Conservation (phyloP, 192 early-diverging fungal species). For the Coemansia sp. region DNA sequence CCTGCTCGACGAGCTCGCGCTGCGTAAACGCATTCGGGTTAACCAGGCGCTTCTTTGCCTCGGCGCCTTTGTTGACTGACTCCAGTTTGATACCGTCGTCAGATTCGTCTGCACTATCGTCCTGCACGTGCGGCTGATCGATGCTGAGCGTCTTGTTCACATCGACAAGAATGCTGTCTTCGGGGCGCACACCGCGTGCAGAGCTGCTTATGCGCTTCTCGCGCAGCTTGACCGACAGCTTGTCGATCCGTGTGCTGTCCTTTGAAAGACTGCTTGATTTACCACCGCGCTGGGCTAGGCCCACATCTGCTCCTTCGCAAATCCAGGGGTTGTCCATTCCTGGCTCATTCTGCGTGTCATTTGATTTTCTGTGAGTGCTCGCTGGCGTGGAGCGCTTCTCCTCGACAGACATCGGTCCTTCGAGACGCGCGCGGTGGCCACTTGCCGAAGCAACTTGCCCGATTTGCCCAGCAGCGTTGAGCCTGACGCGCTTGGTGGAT, state of each 20-base stretch:
- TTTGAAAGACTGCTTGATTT: slow-evolving; percentile 55
- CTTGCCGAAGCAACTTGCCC: slow-evolving; percentile 54
- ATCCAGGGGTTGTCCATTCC: slow-evolving; percentile 76
- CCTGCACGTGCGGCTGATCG: slow-evolving; percentile 8
- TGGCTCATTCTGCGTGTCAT: slow-evolving; percentile 20
- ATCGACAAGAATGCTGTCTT: slow-evolving; percentile 71
- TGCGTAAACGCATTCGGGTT: slow-evolving; percentile 62
- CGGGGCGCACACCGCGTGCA: slow-evolving; percentile 1
- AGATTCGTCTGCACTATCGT: slow-evolving; percentile 17
- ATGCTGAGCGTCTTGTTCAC: slow-evolving; percentile 59
- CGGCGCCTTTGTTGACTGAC: slow-evolving; percentile 22
- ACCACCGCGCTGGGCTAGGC: slow-evolving; percentile 23
- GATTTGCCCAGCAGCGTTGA: slow-evolving; percentile 55
- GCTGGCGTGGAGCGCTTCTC: slow-evolving; percentile 10
- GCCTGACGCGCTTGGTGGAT: slow-evolving; percentile 43
- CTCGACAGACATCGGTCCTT: slow-evolving; percentile 59
- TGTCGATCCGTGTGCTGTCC: slow-evolving; percentile 63
- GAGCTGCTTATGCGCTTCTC: slow-evolving; percentile 56
- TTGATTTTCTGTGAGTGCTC: slow-evolving; percentile 4
- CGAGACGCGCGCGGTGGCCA: slow-evolving; percentile 58
- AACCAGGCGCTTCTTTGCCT: slow-evolving; percentile 48
- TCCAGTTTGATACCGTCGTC: slow-evolving; percentile 20
- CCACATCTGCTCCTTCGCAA: slow-evolving; percentile 49
- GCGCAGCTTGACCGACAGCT: slow-evolving; percentile 65
- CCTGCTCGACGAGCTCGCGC: slow-evolving; percentile 84